Evolutionary conservation across 345 rosid species (phyloP).

Genomic region (Eucalyptus guilfoylei): DNA sequence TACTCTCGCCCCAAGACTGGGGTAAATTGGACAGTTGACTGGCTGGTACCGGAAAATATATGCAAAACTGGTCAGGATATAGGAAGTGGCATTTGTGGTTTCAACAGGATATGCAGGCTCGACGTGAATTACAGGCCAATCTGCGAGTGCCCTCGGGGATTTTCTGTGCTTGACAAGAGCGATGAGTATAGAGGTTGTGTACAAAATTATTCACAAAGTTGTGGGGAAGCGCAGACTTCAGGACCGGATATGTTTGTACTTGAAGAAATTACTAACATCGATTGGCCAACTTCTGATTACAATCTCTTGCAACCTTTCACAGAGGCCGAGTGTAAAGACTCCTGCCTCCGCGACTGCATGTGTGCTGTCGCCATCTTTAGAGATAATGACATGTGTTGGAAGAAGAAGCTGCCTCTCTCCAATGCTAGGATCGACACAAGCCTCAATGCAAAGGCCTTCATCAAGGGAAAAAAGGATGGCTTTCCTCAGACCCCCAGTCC

Average conservation of each 20-base stretch:
- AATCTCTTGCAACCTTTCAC: background rate
- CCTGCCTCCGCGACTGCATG: constrained; percentile 20
- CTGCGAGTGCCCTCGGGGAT: constrained; percentile 13
- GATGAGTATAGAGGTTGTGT: constrained; percentile 6
- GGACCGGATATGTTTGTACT: background rate
- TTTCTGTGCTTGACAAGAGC: background rate
- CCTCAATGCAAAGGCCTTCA: background rate
- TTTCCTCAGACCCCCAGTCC: background rate
- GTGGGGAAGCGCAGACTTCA: background rate
- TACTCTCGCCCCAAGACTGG: constrained; percentile 5
- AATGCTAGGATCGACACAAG: background rate
- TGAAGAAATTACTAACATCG: background rate
- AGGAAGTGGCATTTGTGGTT: constrained; percentile 26
- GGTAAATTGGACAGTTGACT: background rate
- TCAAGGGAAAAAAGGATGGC: constrained; percentile 6
- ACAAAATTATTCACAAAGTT: constrained; percentile 1
- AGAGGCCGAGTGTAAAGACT: constrained; percentile 2
- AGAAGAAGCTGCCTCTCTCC: constrained; percentile 26
- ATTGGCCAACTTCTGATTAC: constrained; percentile 21
- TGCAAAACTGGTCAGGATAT: background rate
- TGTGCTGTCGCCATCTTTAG: constrained; percentile 17
- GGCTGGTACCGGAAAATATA: constrained; percentile 3
- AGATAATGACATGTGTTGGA: background rate
- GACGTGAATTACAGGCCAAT: background rate
- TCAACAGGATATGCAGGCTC: constrained; percentile 7